A percentile compares a stretch with the other conserved stretches of the same genome.
Evolutionary conservation across 495 filamentous ascomycete genomes (phyloP).

Genomic region (Xeromyces bisporus): DNA sequence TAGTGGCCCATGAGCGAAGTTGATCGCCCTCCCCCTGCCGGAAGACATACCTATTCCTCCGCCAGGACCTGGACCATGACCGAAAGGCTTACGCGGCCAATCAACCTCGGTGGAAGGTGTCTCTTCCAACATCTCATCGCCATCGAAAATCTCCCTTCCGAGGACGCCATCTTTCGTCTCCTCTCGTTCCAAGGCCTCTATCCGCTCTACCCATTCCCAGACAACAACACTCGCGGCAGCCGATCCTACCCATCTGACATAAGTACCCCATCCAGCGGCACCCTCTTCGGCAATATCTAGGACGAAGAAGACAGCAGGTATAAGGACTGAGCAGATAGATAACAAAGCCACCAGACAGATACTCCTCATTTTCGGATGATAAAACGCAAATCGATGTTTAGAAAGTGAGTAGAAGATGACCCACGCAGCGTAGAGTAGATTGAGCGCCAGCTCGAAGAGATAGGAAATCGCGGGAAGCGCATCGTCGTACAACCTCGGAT

Average conservation of each 20-base stretch:
- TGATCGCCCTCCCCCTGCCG: constrained; percentile 28
- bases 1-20: constrained; percentile 21
- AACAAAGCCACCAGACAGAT: constrained; percentile 72
- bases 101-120: constrained; percentile 43
- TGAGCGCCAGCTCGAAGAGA: constrained; percentile 77
- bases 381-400: constrained; percentile 86
- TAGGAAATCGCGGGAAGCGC: constrained; percentile 88
- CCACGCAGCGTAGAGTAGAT: constrained; percentile 84
- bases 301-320: constrained; percentile 91
- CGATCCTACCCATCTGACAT: constrained; percentile 93
- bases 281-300: constrained; percentile 77
- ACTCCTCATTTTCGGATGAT: constrained; percentile 82
- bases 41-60: constrained; percentile 23
- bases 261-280: constrained; percentile 90
- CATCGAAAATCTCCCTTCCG: constrained; percentile 87
- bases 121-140: constrained; percentile 84
- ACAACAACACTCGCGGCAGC: constrained; percentile 92
- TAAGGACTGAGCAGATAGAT: constrained; percentile 61
- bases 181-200: constrained; percentile 87
- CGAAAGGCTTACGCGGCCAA: constrained; percentile 27
- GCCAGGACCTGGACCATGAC: constrained; percentile 19
- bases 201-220: constrained; percentile 99
- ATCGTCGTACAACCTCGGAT: constrained; percentile 60
- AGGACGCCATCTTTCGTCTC: constrained; percentile 93
- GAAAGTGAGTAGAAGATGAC: constrained; percentile 88